Evolutionary conservation across 2,329 filamentous ascomycete species (phyloP).

Genomic region (Fusarium nematophilum): DNA sequence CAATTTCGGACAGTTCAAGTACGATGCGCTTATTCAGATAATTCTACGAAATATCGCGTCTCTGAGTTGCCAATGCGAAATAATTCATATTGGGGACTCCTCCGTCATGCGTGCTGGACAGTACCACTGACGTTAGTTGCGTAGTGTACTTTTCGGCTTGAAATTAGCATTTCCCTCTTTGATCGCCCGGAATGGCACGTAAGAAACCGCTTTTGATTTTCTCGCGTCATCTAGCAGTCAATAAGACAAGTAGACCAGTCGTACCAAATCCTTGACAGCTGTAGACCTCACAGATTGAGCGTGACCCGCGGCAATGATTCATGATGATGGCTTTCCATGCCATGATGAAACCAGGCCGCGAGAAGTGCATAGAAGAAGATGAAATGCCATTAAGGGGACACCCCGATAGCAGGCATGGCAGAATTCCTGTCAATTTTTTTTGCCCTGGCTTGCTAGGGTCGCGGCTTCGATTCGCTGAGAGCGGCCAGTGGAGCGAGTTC

Average conservation of each 20-base stretch:
- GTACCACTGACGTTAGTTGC: neutral
- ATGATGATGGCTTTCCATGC: slow-evolving; percentile 31
- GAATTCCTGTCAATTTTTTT: slow-evolving; percentile 18
- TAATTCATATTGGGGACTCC: neutral
- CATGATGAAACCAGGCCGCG: slow-evolving; percentile 27
- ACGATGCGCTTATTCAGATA: too few species aligned
- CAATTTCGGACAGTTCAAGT: neutral
- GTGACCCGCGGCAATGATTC: slow-evolving; percentile 11
- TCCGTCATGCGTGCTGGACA: slow-evolving; percentile 3
- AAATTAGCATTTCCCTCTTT: neutral
- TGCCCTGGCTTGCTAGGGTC: too few species aligned
- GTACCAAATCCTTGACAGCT: neutral
- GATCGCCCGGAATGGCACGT: neutral
- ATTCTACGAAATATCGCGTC: too few species aligned
- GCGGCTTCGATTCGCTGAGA: slow-evolving; percentile 30
- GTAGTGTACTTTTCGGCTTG: neutral
- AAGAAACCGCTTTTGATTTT: slow-evolving; percentile 32
- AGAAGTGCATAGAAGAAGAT: slow-evolving; percentile 7
- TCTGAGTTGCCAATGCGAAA: too few species aligned
- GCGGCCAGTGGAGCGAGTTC: slow-evolving; percentile 15
- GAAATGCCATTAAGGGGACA: slow-evolving; percentile 21
- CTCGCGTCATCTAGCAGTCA: neutral
- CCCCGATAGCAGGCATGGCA: slow-evolving; percentile 22
- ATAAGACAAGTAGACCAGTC: too few species aligned
- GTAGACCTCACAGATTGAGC: neutral